Evolutionary conservation across 495 filamentous ascomycete genomes (phyloP).

Genomic region (Penicillium riverlandense): DNA sequence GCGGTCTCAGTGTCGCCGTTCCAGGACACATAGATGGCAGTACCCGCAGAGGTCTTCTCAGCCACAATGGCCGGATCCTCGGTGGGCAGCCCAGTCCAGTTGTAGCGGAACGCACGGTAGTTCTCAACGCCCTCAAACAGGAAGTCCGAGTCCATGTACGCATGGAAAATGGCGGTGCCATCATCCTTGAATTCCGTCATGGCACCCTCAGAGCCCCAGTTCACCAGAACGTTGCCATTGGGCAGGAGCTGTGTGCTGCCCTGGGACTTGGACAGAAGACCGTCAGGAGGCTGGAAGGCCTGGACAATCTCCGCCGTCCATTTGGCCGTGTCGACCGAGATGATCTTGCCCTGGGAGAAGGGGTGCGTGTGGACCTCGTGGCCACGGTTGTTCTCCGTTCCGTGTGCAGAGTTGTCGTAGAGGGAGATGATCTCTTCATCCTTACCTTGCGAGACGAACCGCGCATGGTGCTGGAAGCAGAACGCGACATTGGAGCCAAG

Average conservation of each 20-base stretch:
- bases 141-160: conserved; percentile 23
- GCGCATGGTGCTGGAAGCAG: conserved; percentile 54
- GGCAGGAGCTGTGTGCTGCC: conserved; percentile 50
- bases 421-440: conserved; percentile 42
- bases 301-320: conserved; percentile 38
- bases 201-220: conserved; percentile 48
- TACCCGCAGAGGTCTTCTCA: conserved; percentile 18
- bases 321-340: conserved; percentile 42
- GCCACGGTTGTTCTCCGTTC: conserved; percentile 33
- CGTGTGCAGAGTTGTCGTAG: conserved; percentile 44
- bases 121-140: conserved; percentile 28
- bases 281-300: conserved; percentile 39
- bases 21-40: conserved; percentile 33
- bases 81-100: conserved; percentile 27
- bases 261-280: conserved; percentile 46
- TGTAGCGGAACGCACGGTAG: conserved; percentile 28
- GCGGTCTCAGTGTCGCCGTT: conserved; percentile 36
- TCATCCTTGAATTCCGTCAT: conserved; percentile 46
- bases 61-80: conserved; percentile 29
- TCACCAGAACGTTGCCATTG: conserved; percentile 45
- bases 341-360: conserved; percentile 48
- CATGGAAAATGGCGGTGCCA: conserved; percentile 41
- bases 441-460: conserved; percentile 36
- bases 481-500: conserved; percentile 39
- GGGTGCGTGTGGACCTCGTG: conserved; percentile 33